Percentiles rank a stretch among this genome's conserved stretches.
These are phyloP conservation scores for Mytilinidion resinicola DNA, from an alignment of 495 filamentous ascomycete genomes.

Conservation along the genomic window DNA sequence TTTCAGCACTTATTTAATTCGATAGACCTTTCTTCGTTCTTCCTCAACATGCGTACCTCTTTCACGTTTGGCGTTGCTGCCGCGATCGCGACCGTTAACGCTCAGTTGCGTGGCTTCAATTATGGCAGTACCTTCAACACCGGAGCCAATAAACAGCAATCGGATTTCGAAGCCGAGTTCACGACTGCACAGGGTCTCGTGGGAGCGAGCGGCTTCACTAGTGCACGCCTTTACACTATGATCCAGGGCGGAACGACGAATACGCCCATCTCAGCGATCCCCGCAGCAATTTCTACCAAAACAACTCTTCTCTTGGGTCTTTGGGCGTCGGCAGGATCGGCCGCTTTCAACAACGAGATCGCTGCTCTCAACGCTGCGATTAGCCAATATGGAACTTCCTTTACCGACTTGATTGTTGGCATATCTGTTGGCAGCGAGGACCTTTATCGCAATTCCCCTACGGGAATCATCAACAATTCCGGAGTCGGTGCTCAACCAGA, in stretches of 20 bases:
- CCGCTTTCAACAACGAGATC: conserved; percentile 58
- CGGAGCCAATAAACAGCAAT: conserved; percentile 54
- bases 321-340: conserved; percentile 64
- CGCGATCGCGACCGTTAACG: background rate
- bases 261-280: conserved; percentile 61
- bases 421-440: conserved; percentile 88
- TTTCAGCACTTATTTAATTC: too few species aligned
- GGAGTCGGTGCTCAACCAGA: conserved; percentile 54
- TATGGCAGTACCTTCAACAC: conserved; percentile 58
- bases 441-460: conserved; percentile 68
- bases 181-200: conserved; percentile 60
- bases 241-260: conserved; percentile 55
- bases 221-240: conserved; percentile 61
- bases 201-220: conserved; percentile 67
- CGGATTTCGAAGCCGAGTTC: conserved; percentile 67
- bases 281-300: conserved; percentile 65
- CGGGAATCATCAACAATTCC: conserved; percentile 44
- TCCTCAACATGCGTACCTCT: background rate
- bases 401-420: conserved; percentile 61
- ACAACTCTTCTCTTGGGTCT: conserved; percentile 70
- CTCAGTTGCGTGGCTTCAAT: conserved; percentile 61
- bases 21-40: too few species aligned
- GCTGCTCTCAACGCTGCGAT: conserved; percentile 59
- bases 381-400: conserved; percentile 50
- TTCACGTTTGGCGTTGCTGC: background rate